These are phyloP conservation scores for Fusarium falciforme DNA, from an alignment of 2,329 filamentous ascomycete genomes.

Conservation along the genomic window DNA sequence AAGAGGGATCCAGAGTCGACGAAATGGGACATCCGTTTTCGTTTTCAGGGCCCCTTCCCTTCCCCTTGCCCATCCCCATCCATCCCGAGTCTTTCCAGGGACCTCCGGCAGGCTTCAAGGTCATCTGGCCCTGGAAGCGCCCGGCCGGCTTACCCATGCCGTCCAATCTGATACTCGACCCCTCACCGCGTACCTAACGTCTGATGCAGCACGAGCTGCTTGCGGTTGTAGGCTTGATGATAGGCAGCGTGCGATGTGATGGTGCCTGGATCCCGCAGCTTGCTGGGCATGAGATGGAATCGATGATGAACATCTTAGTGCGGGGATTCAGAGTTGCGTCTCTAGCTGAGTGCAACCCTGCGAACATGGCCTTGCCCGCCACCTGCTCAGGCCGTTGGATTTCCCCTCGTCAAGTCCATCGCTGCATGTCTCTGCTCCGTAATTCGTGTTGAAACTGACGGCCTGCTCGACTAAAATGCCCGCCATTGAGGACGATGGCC, in stretches of 20 bases:
- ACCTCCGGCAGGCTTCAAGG: constrained; percentile 7
- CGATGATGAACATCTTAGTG: constrained; percentile 36
- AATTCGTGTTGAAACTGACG: constrained; percentile 25
- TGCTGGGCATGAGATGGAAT: constrained; percentile 35
- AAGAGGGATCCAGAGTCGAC: background rate
- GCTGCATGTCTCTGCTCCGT: constrained; percentile 28
- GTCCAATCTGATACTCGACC: constrained; percentile 29
- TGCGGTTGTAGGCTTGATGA: constrained; percentile 9
- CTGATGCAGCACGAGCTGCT: constrained; percentile 4
- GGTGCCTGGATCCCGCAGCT: constrained; percentile 43
- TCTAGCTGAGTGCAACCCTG: constrained; percentile 39
- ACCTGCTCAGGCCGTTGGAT: constrained; percentile 7
- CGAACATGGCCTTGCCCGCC: constrained; percentile 20
- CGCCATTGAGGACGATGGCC: constrained; percentile 8
- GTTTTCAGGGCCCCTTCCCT: background rate
- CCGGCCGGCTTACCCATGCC: constrained; percentile 34
- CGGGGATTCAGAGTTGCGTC: constrained; percentile 29
- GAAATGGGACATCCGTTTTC: background rate
- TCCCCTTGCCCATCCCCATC: background rate
- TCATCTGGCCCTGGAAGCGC: constrained; percentile 33
- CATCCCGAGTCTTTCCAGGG: background rate
- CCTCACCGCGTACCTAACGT: constrained; percentile 33
- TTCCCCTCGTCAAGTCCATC: constrained; percentile 3
- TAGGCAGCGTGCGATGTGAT: constrained; percentile 26
- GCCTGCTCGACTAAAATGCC: constrained; percentile 15